Conservation (phyloP, 2,329 filamentous ascomycete species). For the Coniella vitis region DNA sequence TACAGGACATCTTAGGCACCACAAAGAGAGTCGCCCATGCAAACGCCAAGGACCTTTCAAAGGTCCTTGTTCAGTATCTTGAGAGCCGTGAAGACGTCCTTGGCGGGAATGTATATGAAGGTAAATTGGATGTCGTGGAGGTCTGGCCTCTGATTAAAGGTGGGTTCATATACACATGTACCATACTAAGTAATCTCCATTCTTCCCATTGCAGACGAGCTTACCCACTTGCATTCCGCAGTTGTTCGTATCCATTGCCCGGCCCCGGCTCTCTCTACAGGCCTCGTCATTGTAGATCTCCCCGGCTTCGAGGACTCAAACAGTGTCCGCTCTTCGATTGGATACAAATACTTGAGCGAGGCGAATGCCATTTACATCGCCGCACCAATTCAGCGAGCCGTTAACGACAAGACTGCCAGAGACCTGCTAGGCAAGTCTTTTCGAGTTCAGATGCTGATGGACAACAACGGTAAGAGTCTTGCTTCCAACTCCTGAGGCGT, state of each 20-base stretch:
- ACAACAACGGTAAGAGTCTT: slow-evolving; percentile 23
- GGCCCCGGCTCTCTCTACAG: slow-evolving; percentile 26
- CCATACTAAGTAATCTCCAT: no score
- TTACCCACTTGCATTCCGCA: not conserved
- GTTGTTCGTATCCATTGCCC: slow-evolving; percentile 36
- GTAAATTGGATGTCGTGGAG: slow-evolving; percentile 22
- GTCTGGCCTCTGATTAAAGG: slow-evolving; percentile 42
- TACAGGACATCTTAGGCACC: not conserved
- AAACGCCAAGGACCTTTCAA: not conserved
- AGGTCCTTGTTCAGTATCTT: slow-evolving; percentile 39
- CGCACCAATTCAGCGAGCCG: slow-evolving; percentile 53
- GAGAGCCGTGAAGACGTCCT: slow-evolving; percentile 43
- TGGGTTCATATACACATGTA: not conserved
- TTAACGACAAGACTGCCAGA: slow-evolving; percentile 53
- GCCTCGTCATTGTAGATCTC: slow-evolving; percentile 37
- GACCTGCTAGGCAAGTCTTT: slow-evolving; percentile 49
- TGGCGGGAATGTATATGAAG: not conserved
- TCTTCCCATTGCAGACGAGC: no score
- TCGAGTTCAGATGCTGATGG: slow-evolving; percentile 52
- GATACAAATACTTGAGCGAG: slow-evolving; percentile 51
- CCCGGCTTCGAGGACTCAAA: slow-evolving; percentile 38
- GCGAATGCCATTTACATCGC: slow-evolving; percentile 55
- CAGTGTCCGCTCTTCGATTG: slow-evolving; percentile 31
- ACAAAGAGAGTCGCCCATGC: not conserved
- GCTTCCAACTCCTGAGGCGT: no score